These are phyloP conservation scores for Venturia aucupariae DNA, from an alignment of 2,329 filamentous ascomycete genomes.

Conservation along the genomic window DNA sequence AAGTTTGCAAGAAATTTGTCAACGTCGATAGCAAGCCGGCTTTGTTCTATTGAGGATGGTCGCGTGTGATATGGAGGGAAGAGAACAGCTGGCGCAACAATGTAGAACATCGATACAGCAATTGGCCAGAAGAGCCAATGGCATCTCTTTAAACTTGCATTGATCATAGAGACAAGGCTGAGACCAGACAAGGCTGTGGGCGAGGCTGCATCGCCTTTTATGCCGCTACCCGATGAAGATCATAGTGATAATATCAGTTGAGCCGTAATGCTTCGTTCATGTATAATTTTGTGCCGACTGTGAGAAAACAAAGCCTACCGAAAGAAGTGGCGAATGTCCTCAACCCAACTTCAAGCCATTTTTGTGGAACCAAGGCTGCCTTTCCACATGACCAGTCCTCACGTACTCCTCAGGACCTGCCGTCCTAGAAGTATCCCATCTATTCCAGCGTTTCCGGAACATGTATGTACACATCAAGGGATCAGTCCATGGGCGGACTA, in stretches of 20 bases:
- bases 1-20: background rate
- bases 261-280: background rate
- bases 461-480: background rate
- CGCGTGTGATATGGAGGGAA: background rate
- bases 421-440: background rate
- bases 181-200: conserved; percentile 4
- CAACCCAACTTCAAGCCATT: background rate
- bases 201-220: conserved; percentile 5
- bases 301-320: background rate
- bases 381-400: background rate
- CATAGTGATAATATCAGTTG: background rate
- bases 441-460: background rate
- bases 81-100: background rate
- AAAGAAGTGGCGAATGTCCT: background rate
- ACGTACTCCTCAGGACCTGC: background rate
- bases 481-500: background rate
- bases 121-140: background rate
- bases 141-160: background rate
- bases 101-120: background rate
- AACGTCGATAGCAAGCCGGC: background rate
- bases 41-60: background rate
- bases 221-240: background rate
- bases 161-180: background rate
- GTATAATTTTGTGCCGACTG: background rate
- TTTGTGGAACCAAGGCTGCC: background rate